These are phyloP conservation scores for Aspergillus piperis DNA, from an alignment of 2,329 filamentous ascomycete genomes.

Conservation along the genomic window DNA sequence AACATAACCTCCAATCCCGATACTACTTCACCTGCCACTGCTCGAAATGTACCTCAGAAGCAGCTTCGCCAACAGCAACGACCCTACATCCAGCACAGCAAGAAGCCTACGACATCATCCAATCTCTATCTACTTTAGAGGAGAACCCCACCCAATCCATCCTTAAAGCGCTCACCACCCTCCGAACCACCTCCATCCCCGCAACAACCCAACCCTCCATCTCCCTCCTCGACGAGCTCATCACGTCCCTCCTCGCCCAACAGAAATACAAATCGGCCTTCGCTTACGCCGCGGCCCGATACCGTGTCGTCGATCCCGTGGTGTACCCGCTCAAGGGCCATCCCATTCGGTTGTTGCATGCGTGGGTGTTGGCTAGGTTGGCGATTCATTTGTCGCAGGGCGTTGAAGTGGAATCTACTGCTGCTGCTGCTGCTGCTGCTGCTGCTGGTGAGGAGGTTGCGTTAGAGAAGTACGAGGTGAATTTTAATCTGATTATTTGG, in stretches of 20 bases:
- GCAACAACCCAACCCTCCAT: constrained; percentile 57
- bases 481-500: constrained; percentile 38
- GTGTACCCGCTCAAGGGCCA: constrained; percentile 53
- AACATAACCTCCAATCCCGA: constrained; percentile 52
- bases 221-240: constrained; percentile 55
- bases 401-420: constrained; percentile 11
- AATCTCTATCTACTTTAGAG: constrained; percentile 24
- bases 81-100: constrained; percentile 15
- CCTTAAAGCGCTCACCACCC: constrained; percentile 38
- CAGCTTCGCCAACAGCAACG: constrained; percentile 11
- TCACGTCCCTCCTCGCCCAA: constrained; percentile 49
- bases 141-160: constrained; percentile 26
- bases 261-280: constrained; percentile 52
- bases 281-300: constrained; percentile 53
- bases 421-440: too few relatives aligned
- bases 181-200: constrained; percentile 46
- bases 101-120: not conserved
- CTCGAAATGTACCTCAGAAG: constrained; percentile 47
- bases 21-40: constrained; percentile 64
- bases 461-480: constrained; percentile 27
- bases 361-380: constrained; percentile 36
- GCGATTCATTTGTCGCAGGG: constrained; percentile 32
- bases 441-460: constrained; percentile 13
- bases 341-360: constrained; percentile 56
- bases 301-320: constrained; percentile 54